These are phyloP conservation scores for Beverwykella pulmonaria DNA, from an alignment of 495 filamentous ascomycete genomes.

Conservation along the genomic window DNA sequence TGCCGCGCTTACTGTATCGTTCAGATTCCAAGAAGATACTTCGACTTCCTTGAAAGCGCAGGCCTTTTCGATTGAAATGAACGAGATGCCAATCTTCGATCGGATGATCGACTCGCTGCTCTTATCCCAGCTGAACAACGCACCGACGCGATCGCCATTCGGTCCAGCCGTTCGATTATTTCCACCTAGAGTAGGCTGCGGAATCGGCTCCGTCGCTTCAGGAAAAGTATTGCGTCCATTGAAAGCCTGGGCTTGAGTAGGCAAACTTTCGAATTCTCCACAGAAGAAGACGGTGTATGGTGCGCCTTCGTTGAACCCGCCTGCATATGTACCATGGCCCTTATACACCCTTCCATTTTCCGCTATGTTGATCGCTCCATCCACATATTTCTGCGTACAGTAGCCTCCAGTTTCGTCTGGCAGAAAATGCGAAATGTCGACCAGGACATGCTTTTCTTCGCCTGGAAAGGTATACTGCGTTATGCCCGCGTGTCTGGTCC, in stretches of 20 bases:
- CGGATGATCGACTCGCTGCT: constrained; percentile 17
- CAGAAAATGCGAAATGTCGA: constrained; percentile 51
- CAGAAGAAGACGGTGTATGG: constrained; percentile 44
- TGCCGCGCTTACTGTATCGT: constrained; percentile 34
- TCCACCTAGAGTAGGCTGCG: no score
- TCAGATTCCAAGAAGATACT: constrained; percentile 40
- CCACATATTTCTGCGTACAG: constrained; percentile 41
- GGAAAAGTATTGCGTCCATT: constrained; percentile 43
- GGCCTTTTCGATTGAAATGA: constrained; percentile 44
- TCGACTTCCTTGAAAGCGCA: constrained; percentile 43
- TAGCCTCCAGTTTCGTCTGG: constrained; percentile 40
- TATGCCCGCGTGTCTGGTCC: constrained; percentile 37
- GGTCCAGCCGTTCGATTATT: no score
- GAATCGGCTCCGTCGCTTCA: no score
- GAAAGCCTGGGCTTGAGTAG: constrained; percentile 39
- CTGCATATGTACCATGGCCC: constrained; percentile 37
- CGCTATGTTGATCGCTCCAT: no score
- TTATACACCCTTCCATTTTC: no score
- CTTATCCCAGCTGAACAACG: constrained; percentile 42
- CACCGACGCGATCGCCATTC: constrained; percentile 41
- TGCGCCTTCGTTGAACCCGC: constrained; percentile 45
- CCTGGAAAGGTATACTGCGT: constrained; percentile 41
- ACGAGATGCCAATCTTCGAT: constrained; percentile 43
- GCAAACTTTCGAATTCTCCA: constrained; percentile 43
- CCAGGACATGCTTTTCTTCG: constrained; percentile 39